phyloP scores from a whole-genome alignment of 163 green algal species.

The Prototheca stagnorum region DNA sequence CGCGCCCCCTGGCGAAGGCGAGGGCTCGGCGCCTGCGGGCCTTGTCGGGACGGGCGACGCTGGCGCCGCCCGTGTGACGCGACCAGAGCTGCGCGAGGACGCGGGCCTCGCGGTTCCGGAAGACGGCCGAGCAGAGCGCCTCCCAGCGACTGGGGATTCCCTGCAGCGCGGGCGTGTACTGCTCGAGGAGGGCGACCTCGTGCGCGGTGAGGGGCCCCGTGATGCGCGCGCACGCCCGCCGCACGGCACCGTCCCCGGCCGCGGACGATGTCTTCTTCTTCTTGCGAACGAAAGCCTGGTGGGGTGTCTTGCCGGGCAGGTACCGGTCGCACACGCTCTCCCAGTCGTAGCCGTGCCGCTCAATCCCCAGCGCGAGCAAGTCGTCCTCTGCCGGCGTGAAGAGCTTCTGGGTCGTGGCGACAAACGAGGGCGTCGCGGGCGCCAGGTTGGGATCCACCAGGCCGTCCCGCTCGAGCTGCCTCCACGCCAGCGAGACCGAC shows the following conservation, averaged over 20 bases:
- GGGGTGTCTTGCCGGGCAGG: conserved; percentile 9
- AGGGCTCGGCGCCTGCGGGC: neutral
- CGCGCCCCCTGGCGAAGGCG: no score
- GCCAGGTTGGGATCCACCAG: neutral
- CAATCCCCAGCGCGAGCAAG: conserved; percentile 20
- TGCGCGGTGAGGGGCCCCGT: conserved; percentile 1
- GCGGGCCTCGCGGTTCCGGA: conserved; percentile 13
- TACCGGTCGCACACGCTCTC: conserved; percentile 7
- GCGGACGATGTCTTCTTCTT: conserved; percentile 12
- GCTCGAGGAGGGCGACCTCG: conserved; percentile 11
- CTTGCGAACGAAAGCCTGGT: conserved; percentile 12
- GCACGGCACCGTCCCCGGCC: neutral
- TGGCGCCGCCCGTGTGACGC: neutral
- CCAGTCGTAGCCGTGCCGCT: conserved; percentile 12
- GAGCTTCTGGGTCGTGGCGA: conserved; percentile 5
- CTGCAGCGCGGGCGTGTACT: conserved; percentile 9
- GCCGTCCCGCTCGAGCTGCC: neutral
- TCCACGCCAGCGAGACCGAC: neutral
- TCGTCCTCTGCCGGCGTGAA: conserved; percentile 20
- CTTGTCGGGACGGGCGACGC: neutral
- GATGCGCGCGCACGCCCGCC: neutral
- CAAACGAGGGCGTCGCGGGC: neutral
- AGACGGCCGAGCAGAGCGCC: conserved; percentile 13
- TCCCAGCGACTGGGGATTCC: conserved; percentile 11
- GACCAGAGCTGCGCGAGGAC: conserved; percentile 7